Percentiles rank a stretch among this genome's conserved stretches.
Conservation (phyloP, 805 yeast genomes). For the Monosporozyma unispora region DNA sequence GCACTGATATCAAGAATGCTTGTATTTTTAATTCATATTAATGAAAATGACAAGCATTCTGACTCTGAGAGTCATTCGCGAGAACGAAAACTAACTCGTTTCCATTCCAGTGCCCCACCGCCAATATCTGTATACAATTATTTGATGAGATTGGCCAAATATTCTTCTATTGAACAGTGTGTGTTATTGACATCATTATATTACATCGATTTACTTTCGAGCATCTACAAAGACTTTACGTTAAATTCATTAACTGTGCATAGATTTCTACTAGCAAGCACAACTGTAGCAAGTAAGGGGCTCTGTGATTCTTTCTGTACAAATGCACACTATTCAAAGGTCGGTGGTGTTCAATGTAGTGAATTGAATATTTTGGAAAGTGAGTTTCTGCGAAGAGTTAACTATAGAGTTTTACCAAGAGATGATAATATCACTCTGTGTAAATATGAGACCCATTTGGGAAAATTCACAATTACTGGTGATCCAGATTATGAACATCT, state of each 20-base stretch:
- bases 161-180: constrained; percentile 77
- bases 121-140: constrained; percentile 73
- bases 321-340: constrained; percentile 87
- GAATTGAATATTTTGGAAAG: constrained; percentile 83
- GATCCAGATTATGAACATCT: background rate
- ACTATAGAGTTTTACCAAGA: constrained; percentile 65
- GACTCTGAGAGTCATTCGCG: background rate
- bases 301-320: constrained; percentile 91
- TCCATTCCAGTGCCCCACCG: constrained; percentile 92
- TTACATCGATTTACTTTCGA: constrained; percentile 77
- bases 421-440: constrained; percentile 34
- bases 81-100: constrained; percentile 50
- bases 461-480: constrained; percentile 9
- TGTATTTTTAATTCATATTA: constrained; percentile 59
- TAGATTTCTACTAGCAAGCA: constrained; percentile 80
- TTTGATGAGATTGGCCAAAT: constrained; percentile 65
- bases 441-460: constrained; percentile 24
- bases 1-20: constrained; percentile 72
- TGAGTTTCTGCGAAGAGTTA: constrained; percentile 73
- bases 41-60: constrained; percentile 40
- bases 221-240: constrained; percentile 70
- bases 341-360: constrained; percentile 81
- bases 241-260: constrained; percentile 89
- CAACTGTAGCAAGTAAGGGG: constrained; percentile 84
- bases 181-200: constrained; percentile 77